A percentile compares a stretch with the other conserved stretches of the same genome.
These are phyloP conservation scores for Trichomonas gallinae DNA, from an alignment of 208 protist genomes.

Conservation along the genomic window DNA sequence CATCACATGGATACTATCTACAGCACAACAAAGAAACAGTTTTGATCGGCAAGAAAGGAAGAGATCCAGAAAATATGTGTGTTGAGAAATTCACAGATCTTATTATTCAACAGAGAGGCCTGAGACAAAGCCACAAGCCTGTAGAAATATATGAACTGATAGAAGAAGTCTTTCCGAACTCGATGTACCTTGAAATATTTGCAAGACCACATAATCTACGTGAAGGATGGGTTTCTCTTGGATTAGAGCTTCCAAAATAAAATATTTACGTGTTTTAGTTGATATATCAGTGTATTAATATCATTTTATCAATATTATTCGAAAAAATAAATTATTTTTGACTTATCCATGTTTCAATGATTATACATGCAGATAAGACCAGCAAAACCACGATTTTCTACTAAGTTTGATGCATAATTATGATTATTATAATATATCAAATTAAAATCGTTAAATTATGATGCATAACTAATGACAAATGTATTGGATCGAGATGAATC, in stretches of 20 bases:
- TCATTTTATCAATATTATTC: too few species aligned
- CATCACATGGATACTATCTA: constrained; percentile 14
- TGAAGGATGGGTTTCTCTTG: background rate
- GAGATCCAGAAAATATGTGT: background rate
- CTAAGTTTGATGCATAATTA: too few species aligned
- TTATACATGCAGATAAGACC: too few species aligned
- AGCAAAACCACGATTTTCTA: too few species aligned
- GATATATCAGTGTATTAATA: too few species aligned
- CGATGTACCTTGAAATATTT: background rate
- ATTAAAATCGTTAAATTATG: too few species aligned
- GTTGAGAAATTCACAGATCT: background rate
- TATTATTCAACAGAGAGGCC: background rate
- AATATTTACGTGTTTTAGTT: too few species aligned
- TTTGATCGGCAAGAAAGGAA: background rate
- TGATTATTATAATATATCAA: too few species aligned
- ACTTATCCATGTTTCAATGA: too few species aligned
- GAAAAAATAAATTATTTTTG: too few species aligned
- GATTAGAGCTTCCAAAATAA: background rate
- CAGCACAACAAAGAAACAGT: constrained; percentile 23
- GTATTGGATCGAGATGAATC: too few species aligned
- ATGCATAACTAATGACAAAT: too few species aligned
- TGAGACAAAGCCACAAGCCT: background rate
- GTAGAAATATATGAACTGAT: background rate
- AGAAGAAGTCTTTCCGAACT: background rate
- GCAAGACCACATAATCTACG: background rate